Base-by-base conservation (phyloP, 2,329 filamentous ascomycete genomes). In the Lojkania enalia region DNA sequence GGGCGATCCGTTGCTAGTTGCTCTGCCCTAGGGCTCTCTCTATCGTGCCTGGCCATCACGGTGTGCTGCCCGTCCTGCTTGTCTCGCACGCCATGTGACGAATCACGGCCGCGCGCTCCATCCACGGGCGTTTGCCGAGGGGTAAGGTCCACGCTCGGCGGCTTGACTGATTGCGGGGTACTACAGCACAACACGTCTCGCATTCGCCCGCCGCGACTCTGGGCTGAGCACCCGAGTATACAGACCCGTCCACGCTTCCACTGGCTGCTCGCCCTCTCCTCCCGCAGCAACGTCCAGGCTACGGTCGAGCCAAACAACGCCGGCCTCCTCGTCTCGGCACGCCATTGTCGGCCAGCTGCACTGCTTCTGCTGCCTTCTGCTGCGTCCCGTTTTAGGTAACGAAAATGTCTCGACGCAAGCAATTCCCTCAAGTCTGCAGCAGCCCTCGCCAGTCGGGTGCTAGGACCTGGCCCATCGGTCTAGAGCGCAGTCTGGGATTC, bases 71-170 rank as follows among this genome's bases (percentile, higher is more conserved):
- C 18, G 42, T 54, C 54, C 15, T 51, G 55, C 51, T 55, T 54
- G 50, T 35, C 39, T 5, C 6, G 16, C 9, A 21, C 32, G 23
- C 38, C 35, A 13, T 23, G n/a, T 29, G 35, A 45, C 64, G 53
- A 65, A 64, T 66, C 47, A 55, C 46, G 51, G 40, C 35, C 36
- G n/a, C 21, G 14, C 7, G 21, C 20, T 13, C 23, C 35, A 31
- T n/a, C 42, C 51, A 54, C 48, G 53, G 43, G 40, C 33, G 32
- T 30, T 23, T 35, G 16, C 44, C 42, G 47, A 39, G 38, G 46
- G 32, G 45, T 54, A 54, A 50, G 58, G 56, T 52, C 60, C 60
- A 61, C 54, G 57, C 46, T 43, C 51, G 46, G 43, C 43, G 47
- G 39, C 43, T 51, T 45, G 44, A 41, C 51, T 49, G 55, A 41